These are phyloP conservation scores for Apiospora aurea DNA, from an alignment of 2,329 filamentous ascomycete species.

Conservation along the genomic window DNA sequence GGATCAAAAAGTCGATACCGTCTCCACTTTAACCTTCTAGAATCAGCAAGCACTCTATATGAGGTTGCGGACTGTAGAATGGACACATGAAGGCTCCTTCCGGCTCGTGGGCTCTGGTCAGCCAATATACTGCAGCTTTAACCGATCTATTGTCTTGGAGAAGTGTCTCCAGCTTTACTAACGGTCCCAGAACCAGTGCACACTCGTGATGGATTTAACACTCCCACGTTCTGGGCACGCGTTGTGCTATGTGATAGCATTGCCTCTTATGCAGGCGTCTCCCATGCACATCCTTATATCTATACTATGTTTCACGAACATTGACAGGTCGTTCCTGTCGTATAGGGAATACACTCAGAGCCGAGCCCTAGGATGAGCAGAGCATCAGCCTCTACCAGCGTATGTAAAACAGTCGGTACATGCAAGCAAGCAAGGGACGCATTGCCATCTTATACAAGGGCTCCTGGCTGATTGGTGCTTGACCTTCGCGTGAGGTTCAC, in stretches of 20 bases:
- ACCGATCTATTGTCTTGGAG: background rate
- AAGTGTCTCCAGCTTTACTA: background rate
- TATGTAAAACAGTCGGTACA: background rate
- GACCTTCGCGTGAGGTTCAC: background rate
- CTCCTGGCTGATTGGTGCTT: background rate
- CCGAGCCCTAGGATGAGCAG: background rate
- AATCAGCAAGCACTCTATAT: background rate
- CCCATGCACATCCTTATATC: background rate
- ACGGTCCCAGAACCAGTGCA: background rate
- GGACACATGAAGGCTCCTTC: background rate
- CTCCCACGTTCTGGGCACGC: background rate
- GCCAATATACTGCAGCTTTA: background rate
- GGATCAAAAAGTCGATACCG: constrained; percentile 8
- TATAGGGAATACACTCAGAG: background rate
- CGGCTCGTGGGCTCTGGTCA: background rate
- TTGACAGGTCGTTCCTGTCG: background rate
- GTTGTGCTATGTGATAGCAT: background rate
- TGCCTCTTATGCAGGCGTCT: background rate
- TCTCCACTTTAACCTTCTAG: constrained; percentile 15
- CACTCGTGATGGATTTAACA: background rate
- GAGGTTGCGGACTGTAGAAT: background rate
- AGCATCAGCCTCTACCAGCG: background rate
- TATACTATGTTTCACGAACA: constrained; percentile 1
- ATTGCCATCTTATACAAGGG: background rate
- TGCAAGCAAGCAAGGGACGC: background rate